Percentiles rank a stretch among this genome's conserved stretches.
phyloP scores from a whole-genome alignment of 2,329 filamentous ascomycete species.

The Paramyrothecium roridum region DNA sequence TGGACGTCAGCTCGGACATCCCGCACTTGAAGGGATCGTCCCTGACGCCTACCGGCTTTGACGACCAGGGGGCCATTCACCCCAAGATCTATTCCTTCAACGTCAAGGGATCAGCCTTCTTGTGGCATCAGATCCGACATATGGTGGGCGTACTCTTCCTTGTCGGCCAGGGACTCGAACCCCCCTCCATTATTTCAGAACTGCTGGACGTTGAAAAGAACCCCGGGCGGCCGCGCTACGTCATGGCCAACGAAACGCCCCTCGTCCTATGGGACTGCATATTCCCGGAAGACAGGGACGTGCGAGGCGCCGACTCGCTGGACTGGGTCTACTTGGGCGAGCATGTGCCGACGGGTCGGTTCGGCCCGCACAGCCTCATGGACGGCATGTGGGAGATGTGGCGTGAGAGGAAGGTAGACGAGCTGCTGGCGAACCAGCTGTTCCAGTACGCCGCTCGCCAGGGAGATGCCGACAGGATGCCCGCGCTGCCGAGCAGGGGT shows the following conservation, averaged over 20 bases:
- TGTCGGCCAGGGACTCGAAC: slow-evolving; percentile 83
- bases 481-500: slow-evolving; percentile 10
- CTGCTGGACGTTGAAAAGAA: slow-evolving; percentile 71
- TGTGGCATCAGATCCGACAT: slow-evolving; percentile 97
- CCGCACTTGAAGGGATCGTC: slow-evolving; percentile 48
- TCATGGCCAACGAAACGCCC: slow-evolving; percentile 86
- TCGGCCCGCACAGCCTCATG: slow-evolving; percentile 63
- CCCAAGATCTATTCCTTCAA: slow-evolving; percentile 83
- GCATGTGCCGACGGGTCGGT: slow-evolving; percentile 54
- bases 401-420: slow-evolving; percentile 84
- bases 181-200: slow-evolving; percentile 66
- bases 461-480: slow-evolving; percentile 15
- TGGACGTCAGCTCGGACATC: slow-evolving; percentile 49
- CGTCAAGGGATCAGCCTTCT: slow-evolving; percentile 84
- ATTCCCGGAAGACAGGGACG: slow-evolving; percentile 57
- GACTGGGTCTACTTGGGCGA: slow-evolving; percentile 80
- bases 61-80: slow-evolving; percentile 13
- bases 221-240: slow-evolving; percentile 78
- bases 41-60: slow-evolving; percentile 22
- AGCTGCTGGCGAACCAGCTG: slow-evolving; percentile 74
- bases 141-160: slow-evolving; percentile 93
- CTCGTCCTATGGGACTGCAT: slow-evolving; percentile 96
- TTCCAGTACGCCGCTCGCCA: slow-evolving; percentile 57
- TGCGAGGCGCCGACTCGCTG: slow-evolving; percentile 40
- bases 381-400: slow-evolving; percentile 80